A percentile compares a stretch with the other conserved stretches of the same genome.
Evolutionary conservation across 2,329 filamentous ascomycete genomes (phyloP).

Genomic region (Raffaelea albimanens): DNA sequence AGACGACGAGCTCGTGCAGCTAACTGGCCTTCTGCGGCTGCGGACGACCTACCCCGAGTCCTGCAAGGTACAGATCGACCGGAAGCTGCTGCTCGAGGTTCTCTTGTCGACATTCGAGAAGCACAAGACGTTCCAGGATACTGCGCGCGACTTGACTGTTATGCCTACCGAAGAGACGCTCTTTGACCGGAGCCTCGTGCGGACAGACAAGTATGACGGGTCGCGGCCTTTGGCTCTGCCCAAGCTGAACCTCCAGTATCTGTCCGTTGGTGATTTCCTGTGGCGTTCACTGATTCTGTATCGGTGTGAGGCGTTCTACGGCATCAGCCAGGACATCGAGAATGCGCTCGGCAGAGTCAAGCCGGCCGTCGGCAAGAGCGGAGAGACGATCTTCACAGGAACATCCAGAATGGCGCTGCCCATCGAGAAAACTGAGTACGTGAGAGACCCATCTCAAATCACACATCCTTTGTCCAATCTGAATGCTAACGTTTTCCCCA

Average conservation of each 20-base stretch:
- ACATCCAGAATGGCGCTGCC: conserved; percentile 88
- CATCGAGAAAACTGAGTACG: conserved; percentile 72
- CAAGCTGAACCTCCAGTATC: conserved; percentile 90
- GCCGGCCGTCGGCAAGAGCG: conserved; percentile 54
- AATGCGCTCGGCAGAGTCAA: conserved; percentile 69
- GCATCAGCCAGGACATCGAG: conserved; percentile 85
- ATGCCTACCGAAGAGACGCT: conserved; percentile 77
- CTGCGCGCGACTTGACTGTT: conserved; percentile 58
- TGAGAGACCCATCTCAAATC: conserved; percentile 17
- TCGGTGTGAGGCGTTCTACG: conserved; percentile 85
- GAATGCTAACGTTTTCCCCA: neutral
- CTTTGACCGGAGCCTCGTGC: conserved; percentile 68
- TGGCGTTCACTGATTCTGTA: conserved; percentile 89
- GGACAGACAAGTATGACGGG: conserved; percentile 81
- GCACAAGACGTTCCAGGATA: conserved; percentile 73
- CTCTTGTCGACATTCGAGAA: conserved; percentile 68
- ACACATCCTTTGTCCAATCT: neutral
- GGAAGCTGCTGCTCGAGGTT: conserved; percentile 59
- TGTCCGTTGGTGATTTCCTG: conserved; percentile 92
- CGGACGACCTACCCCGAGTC: conserved; percentile 73
- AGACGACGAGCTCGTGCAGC: conserved; percentile 61
- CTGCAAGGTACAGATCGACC: conserved; percentile 52
- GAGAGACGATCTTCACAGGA: conserved; percentile 67
- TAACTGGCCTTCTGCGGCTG: conserved; percentile 66
- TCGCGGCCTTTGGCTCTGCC: conserved; percentile 81